Conservation (phyloP, 2,329 filamentous ascomycete species). For the Eutypella sp. region DNA sequence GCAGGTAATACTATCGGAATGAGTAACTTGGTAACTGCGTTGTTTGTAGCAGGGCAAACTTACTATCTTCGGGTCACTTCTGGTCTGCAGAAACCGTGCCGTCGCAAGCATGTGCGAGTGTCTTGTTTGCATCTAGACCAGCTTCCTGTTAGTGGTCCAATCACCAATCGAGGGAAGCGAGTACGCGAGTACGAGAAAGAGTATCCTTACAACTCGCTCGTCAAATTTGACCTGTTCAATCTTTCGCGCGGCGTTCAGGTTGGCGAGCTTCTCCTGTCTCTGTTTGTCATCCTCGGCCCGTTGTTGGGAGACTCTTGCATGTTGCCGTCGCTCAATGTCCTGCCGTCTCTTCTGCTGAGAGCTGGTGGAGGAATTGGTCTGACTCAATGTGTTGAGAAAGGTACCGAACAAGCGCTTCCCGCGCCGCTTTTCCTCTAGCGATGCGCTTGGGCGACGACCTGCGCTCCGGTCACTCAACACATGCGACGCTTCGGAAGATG, state of each 20-base stretch:
- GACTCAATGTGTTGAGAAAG: constrained; percentile 71
- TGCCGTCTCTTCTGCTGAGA: constrained; percentile 63
- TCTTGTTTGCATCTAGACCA: constrained; percentile 63
- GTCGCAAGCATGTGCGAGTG: constrained; percentile 67
- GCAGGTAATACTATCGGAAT: constrained; percentile 68
- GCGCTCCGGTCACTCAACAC: constrained; percentile 11
- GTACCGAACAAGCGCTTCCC: constrained; percentile 83
- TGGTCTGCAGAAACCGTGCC: constrained; percentile 71
- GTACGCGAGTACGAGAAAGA: neutral
- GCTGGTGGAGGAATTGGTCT: constrained; percentile 59
- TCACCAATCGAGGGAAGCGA: neutral
- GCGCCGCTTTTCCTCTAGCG: constrained; percentile 72
- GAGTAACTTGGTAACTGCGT: constrained; percentile 1
- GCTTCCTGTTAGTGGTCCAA: constrained; percentile 16
- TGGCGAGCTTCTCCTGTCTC: constrained; percentile 60
- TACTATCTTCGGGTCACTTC: constrained; percentile 68
- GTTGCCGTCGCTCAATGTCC: constrained; percentile 79
- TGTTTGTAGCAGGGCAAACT: constrained; percentile 28
- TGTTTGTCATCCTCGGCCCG: constrained; percentile 65
- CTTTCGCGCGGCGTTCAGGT: constrained; percentile 55
- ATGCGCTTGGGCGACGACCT: constrained; percentile 38
- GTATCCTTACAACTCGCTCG: constrained; percentile 63
- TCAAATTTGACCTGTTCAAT: constrained; percentile 72
- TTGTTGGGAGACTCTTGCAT: constrained; percentile 69
- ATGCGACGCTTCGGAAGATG: constrained; percentile 6